Evolutionary conservation across 768 basidiomycete species (phyloP).

Genomic region (Tylopilus balloui): DNA sequence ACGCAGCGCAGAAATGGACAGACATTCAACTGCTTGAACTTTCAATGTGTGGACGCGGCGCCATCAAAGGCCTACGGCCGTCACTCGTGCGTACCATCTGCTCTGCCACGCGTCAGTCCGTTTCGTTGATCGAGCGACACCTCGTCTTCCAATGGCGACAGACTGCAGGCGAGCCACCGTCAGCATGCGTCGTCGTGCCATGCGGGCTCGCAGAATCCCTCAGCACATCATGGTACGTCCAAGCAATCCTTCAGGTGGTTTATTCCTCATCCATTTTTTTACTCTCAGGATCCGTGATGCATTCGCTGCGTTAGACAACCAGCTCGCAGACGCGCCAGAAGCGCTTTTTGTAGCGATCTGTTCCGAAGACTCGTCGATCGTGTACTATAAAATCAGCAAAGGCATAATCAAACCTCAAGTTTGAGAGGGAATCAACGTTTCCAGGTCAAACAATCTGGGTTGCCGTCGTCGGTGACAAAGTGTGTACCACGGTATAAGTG

Average conservation of each 20-base stretch:
- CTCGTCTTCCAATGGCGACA: constrained; percentile 23
- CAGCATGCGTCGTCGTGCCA: constrained; percentile 46
- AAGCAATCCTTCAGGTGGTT: too few relatives aligned
- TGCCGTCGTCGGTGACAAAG: neutral
- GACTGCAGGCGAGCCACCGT: constrained; percentile 38
- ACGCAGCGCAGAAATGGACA: constrained; percentile 67
- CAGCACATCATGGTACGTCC: constrained; percentile 54
- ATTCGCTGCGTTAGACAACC: constrained; percentile 43
- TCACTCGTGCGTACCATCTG: constrained; percentile 38
- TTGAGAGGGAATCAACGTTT: constrained; percentile 22
- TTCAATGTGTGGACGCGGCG: constrained; percentile 46
- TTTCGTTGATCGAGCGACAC: neutral
- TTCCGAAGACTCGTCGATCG: constrained; percentile 74
- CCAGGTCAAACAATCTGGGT: too few relatives aligned
- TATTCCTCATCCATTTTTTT: neutral
- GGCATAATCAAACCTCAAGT: constrained; percentile 74
- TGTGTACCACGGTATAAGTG: neutral
- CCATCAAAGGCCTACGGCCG: constrained; percentile 54
- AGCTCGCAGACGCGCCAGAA: constrained; percentile 26
- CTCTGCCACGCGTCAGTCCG: neutral
- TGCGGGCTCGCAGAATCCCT: constrained; percentile 65
- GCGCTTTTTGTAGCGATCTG: constrained; percentile 67
- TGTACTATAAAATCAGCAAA: constrained; percentile 77
- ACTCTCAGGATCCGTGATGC: constrained; percentile 51
- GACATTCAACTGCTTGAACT: constrained; percentile 63